Evolutionary conservation across 768 basidiomycete species (phyloP).

Genomic region (Tulasnella sp.): DNA sequence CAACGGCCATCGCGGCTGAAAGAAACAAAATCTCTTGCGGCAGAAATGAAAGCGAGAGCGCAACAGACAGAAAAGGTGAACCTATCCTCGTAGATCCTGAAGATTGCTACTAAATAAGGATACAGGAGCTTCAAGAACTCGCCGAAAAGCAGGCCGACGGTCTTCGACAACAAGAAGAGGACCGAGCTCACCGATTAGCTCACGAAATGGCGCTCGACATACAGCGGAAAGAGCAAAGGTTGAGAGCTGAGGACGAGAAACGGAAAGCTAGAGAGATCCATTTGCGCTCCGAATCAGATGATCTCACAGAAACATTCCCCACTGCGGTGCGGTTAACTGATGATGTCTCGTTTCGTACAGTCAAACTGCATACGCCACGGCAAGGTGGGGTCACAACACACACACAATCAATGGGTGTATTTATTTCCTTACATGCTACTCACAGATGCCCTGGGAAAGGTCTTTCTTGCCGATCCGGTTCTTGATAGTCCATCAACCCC

Average conservation of each 20-base stretch:
- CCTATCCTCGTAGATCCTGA: conserved; percentile 7
- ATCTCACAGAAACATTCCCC: conserved; percentile 29
- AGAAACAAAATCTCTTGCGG: conserved; percentile 50
- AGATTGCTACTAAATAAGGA: not conserved
- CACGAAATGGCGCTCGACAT: conserved; percentile 36
- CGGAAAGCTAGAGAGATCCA: conserved; percentile 44
- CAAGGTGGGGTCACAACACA: conserved; percentile 34
- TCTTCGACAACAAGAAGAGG: conserved; percentile 28
- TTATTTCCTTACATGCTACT: conserved; percentile 20
- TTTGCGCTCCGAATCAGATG: conserved; percentile 27
- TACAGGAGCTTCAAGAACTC: conserved; percentile 33
- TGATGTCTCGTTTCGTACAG: not conserved
- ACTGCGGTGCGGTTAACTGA: conserved; percentile 34
- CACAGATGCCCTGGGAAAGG: conserved; percentile 10
- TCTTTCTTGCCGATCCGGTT: conserved; percentile 46
- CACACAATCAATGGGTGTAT: not conserved
- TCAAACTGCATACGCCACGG: conserved; percentile 55
- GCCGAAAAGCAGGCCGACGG: conserved; percentile 42
- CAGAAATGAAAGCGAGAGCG: conserved; percentile 65
- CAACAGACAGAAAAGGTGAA: conserved; percentile 52
- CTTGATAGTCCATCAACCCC: conserved; percentile 51
- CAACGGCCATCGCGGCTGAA: conserved; percentile 57
- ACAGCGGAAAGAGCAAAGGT: conserved; percentile 53
- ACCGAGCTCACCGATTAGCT: conserved; percentile 40
- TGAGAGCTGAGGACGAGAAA: conserved; percentile 26